These are phyloP conservation scores for Suhomyces yuchorum DNA, from an alignment of 1,139 yeast species.

Conservation along the genomic window DNA sequence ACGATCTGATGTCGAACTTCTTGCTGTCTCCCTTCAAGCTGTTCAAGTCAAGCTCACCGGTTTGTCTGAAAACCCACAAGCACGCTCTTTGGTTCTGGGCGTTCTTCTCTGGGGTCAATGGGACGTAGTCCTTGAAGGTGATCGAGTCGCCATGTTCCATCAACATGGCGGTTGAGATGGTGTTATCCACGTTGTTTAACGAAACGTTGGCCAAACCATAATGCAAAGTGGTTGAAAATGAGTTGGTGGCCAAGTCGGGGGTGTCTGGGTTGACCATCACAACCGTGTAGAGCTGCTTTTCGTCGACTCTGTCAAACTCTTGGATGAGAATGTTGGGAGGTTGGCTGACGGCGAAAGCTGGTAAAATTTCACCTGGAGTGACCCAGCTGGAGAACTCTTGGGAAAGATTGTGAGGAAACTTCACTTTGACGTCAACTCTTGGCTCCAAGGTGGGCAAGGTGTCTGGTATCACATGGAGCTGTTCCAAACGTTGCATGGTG, in stretches of 20 bases:
- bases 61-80: slow-evolving; percentile 89
- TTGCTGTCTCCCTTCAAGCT: slow-evolving; percentile 31
- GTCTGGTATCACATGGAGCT: slow-evolving; percentile 85
- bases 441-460: slow-evolving; percentile 92
- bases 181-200: slow-evolving; percentile 58
- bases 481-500: slow-evolving; percentile 87
- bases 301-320: slow-evolving; percentile 59
- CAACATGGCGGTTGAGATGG: slow-evolving; percentile 54
- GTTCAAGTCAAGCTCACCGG: slow-evolving; percentile 19
- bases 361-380: slow-evolving; percentile 74
- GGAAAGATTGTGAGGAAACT: slow-evolving; percentile 69
- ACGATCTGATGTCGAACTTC: slow-evolving; percentile 70
- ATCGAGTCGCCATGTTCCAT: slow-evolving; percentile 38
- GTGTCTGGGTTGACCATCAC: slow-evolving; percentile 89
- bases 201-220: slow-evolving; percentile 78
- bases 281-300: slow-evolving; percentile 64
- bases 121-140: slow-evolving; percentile 65
- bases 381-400: slow-evolving; percentile 59
- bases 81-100: slow-evolving; percentile 80
- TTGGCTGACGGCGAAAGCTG: slow-evolving; percentile 68
- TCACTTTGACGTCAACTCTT: slow-evolving; percentile 69
- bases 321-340: slow-evolving; percentile 78
- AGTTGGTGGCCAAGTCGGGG: slow-evolving; percentile 72
- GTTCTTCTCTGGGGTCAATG: slow-evolving; percentile 91
- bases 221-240: slow-evolving; percentile 71